These are phyloP conservation scores for Microbotryomycetes sp. DNA, from an alignment of 1,284 basidiomycete genomes.

Conservation along the genomic window DNA sequence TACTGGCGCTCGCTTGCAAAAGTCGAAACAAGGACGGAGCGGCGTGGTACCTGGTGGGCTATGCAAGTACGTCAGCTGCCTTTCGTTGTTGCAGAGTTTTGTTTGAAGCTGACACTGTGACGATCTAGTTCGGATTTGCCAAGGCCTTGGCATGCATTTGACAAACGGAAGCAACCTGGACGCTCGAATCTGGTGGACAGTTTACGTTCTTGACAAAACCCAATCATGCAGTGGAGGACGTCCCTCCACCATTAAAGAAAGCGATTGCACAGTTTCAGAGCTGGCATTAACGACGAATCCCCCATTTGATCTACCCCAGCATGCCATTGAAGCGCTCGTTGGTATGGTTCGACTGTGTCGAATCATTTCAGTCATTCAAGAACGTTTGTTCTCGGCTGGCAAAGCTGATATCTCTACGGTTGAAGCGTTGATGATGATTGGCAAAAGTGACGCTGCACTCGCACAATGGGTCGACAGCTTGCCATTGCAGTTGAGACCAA, in stretches of 20 bases:
- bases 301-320: neutral
- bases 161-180: neutral
- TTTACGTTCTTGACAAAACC: neutral
- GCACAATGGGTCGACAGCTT: neutral
- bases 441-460: neutral
- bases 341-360: neutral
- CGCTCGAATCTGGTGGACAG: neutral
- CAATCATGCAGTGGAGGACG: neutral
- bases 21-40: neutral
- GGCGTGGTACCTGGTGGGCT: neutral
- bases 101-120: no score
- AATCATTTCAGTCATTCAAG: neutral
- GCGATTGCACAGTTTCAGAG: neutral
- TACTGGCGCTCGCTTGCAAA: neutral
- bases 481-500: neutral
- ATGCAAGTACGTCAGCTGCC: neutral
- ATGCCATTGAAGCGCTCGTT: neutral
- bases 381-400: neutral
- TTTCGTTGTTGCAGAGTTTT: no score
- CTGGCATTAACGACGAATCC: neutral
- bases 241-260: neutral
- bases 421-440: neutral
- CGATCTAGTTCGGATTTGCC: neutral
- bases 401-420: neutral
- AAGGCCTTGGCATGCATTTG: neutral